A percentile compares a stretch with the other conserved stretches of the same genome.
Conservation (phyloP, 371 early-diverging fungal genomes). For the Mucor indicus region DNA sequence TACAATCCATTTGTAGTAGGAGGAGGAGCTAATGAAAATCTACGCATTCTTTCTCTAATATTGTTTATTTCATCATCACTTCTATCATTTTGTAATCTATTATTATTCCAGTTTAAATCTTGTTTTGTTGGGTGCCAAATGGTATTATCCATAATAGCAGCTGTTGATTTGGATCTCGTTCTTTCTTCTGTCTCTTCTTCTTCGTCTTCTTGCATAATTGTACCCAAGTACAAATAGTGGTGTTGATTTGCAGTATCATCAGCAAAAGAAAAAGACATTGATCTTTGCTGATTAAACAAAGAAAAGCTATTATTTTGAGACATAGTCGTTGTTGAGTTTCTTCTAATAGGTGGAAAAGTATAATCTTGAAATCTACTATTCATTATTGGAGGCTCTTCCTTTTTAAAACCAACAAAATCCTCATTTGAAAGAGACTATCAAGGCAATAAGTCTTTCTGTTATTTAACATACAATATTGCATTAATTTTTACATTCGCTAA, state of each 20-base stretch:
- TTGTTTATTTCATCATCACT: constrained; percentile 6
- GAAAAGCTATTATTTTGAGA: constrained; percentile 26
- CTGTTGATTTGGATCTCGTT: constrained; percentile 38
- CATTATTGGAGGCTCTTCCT: too few relatives aligned
- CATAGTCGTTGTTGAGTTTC: constrained; percentile 31
- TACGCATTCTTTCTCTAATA: constrained; percentile 28
- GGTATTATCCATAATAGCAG: constrained; percentile 24
- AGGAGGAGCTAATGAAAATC: constrained; percentile 31
- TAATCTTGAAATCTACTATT: constrained; percentile 4
- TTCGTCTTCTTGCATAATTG: constrained; percentile 37
- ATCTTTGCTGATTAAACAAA: constrained; percentile 32
- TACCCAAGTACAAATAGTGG: constrained; percentile 7
- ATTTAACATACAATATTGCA: too few relatives aligned
- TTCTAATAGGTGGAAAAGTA: constrained; percentile 29
- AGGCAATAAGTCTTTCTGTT: not conserved
- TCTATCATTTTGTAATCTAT: too few relatives aligned
- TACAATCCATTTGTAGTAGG: not conserved
- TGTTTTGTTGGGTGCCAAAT: constrained; percentile 32
- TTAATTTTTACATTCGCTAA: constrained; percentile 18
- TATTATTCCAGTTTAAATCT: constrained; percentile 1
- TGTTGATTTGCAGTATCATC: constrained; percentile 4
- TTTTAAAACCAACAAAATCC: not conserved
- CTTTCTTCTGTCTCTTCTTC: constrained; percentile 17
- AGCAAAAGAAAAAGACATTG: constrained; percentile 40
- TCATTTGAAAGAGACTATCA: constrained; percentile 7